Percentiles rank a stretch among this genome's conserved stretches.
These are phyloP conservation scores for Sphagnum magellanicum DNA, from an alignment of 228 moss, liverwort and hornwort species.

Conservation along the genomic window DNA sequence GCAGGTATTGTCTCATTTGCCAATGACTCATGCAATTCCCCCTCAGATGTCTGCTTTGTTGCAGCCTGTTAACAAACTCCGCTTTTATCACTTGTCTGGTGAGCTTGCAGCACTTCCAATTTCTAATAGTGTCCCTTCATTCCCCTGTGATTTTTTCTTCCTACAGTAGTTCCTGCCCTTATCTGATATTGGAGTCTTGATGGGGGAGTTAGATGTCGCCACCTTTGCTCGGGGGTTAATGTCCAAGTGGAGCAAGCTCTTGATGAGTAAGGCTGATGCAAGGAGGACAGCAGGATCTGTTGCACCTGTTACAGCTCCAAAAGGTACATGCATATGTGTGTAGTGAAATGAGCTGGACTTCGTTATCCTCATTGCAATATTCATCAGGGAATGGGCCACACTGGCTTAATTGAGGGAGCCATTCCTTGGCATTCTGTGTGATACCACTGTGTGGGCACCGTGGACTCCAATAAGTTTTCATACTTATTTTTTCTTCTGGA, in stretches of 20 bases:
- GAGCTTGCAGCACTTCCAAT: background rate
- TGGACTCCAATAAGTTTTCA: too few species aligned
- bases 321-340: conserved; percentile 16
- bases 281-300: conserved; percentile 14
- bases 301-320: conserved; percentile 18
- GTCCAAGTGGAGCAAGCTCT: conserved; percentile 78
- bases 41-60: conserved; percentile 69
- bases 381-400: too few species aligned
- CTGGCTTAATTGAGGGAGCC: too few species aligned
- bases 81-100: conserved; percentile 61
- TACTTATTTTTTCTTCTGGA: too few species aligned
- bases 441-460: too few species aligned
- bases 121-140: too few species aligned
- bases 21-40: conserved; percentile 68
- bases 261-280: conserved; percentile 57
- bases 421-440: too few species aligned
- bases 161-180: background rate
- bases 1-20: conserved; percentile 86
- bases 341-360: too few species aligned
- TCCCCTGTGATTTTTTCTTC: background rate
- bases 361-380: too few species aligned
- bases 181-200: background rate
- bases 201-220: conserved; percentile 57
- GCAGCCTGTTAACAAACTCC: conserved; percentile 86
- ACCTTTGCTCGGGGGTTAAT: conserved; percentile 55